Conservation (phyloP, 2,329 filamentous ascomycete genomes). For the Aureobasidium sp. region DNA sequence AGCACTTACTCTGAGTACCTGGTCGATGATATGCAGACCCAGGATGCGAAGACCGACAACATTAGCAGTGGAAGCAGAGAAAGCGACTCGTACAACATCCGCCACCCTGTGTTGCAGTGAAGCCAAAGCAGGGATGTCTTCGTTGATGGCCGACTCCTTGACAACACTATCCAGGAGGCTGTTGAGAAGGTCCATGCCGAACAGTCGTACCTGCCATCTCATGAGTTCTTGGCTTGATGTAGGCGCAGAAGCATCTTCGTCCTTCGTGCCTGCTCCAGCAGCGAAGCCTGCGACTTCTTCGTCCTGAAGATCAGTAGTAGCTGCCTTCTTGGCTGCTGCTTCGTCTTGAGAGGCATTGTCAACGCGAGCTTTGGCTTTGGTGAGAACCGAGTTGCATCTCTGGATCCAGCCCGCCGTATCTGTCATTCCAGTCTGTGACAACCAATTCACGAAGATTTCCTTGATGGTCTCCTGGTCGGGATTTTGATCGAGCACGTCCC, state of each 20-base stretch:
- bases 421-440: slow-evolving; percentile 75
- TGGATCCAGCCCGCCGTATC: slow-evolving; percentile 83
- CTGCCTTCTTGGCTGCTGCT: slow-evolving; percentile 37
- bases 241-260: slow-evolving; percentile 33
- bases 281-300: slow-evolving; percentile 97
- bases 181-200: slow-evolving; percentile 81
- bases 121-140: slow-evolving; percentile 67
- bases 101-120: slow-evolving; percentile 77
- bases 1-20: slow-evolving; percentile 60
- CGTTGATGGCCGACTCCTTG: slow-evolving; percentile 69
- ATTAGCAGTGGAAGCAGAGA: slow-evolving; percentile 90
- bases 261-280: slow-evolving; percentile 53
- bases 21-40: slow-evolving; percentile 88
- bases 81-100: slow-evolving; percentile 92
- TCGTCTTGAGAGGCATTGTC: slow-evolving; percentile 34
- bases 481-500: slow-evolving; percentile 74
- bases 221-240: slow-evolving; percentile 68
- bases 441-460: slow-evolving; percentile 86
- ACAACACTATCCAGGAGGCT: slow-evolving; percentile 72
- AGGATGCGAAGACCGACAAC: slow-evolving; percentile 84
- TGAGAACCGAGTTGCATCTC: slow-evolving; percentile 79
- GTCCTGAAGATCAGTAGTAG: slow-evolving; percentile 71
- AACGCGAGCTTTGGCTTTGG: slow-evolving; percentile 68
- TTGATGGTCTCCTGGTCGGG: slow-evolving; percentile 72
- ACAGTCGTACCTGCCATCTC: slow-evolving; percentile 90